Evolutionary conservation across 2,329 filamentous ascomycete species (phyloP), one percentile per base, ranked within the genome.

Genomic region (Fusarium sp.): DNA sequence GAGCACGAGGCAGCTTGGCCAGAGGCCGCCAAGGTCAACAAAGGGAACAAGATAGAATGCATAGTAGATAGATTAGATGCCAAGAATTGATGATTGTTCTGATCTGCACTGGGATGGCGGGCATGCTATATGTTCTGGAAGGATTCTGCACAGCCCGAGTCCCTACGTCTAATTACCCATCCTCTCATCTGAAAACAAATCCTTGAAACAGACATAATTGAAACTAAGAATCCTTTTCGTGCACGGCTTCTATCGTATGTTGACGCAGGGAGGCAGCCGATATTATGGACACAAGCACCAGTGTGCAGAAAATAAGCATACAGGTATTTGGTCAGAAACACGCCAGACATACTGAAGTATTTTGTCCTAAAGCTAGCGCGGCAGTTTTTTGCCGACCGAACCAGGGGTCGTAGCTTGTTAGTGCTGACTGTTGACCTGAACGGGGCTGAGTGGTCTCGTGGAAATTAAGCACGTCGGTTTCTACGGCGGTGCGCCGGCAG

Each of bases 111-210:
- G 58, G 43, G 58, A 48, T 44, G 9, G 41, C 22, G 24, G 41
- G 46, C 43, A 30, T 63, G n/a, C 43, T 44, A 62, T 56, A 62
- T 29, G 55, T 56, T 18, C n/a, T 46, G 16, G 40, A 48, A 56
- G 58, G 48, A 56, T 62, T 29, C 27, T 11, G 16, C 22, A 48
- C 24, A 18, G 61, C 15, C 58, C 47, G 47, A 20, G 41, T 58
- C 15, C 38, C 34, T 20, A 10, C 22, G 13, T 24, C 20, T 6
- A 24, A 18, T 6, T 24, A 5, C 22, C 9, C 41, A 25, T 44
- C 22, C 41, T 16, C 22, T 25, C 41, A 22, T 44, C 16, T 44
- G 15, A 16, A 44, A 60, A 38, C 13, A 10, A 10, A 16, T 44
- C n/a, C 27, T 60, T 27, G 38, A 52, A 58, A 38, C 55, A 20